A percentile compares a stretch with the other conserved stretches of the same genome.
Evolutionary conservation across 257 asterid genomes (phyloP).

Genomic region (Petunia secreta): DNA sequence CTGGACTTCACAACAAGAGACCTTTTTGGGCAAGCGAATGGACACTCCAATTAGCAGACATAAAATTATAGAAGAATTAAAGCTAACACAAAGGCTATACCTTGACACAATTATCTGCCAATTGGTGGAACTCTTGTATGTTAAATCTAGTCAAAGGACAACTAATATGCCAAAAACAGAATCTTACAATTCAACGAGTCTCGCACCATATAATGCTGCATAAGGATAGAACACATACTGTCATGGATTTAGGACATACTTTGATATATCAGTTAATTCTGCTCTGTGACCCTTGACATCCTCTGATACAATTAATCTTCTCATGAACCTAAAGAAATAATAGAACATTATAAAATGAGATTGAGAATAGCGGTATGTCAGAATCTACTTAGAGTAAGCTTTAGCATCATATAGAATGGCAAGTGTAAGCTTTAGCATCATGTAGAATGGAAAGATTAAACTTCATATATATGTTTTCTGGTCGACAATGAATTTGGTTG

Average conservation of each 20-base stretch:
- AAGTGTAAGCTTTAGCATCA: too few species aligned
- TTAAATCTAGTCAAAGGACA: background rate
- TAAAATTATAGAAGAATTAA: background rate
- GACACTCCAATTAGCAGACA: background rate
- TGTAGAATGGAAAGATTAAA: background rate
- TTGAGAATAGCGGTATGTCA: too few species aligned
- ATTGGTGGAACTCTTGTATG: background rate
- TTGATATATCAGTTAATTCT: slow-evolving; percentile 51
- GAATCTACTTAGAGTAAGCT: too few species aligned
- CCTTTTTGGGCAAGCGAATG: background rate
- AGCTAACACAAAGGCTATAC: background rate
- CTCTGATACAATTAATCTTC: slow-evolving; percentile 48
- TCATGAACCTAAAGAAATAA: slow-evolving; percentile 57
- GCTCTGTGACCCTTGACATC: slow-evolving; percentile 41
- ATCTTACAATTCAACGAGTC: background rate
- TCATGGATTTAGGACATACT: slow-evolving; percentile 44
- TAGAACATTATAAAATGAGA: background rate
- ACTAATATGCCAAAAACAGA: slow-evolving; percentile 13
- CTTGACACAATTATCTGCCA: background rate
- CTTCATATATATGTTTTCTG: background rate
- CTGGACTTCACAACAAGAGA: slow-evolving; percentile 4
- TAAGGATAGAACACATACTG: slow-evolving; percentile 4
- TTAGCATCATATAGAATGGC: too few species aligned
- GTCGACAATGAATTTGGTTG: background rate
- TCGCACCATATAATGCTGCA: background rate